Percentiles rank a stretch among this genome's conserved stretches.
Evolutionary conservation across 1,284 basidiomycete species (phyloP).

Genomic region (Boletellus deceptivus): DNA sequence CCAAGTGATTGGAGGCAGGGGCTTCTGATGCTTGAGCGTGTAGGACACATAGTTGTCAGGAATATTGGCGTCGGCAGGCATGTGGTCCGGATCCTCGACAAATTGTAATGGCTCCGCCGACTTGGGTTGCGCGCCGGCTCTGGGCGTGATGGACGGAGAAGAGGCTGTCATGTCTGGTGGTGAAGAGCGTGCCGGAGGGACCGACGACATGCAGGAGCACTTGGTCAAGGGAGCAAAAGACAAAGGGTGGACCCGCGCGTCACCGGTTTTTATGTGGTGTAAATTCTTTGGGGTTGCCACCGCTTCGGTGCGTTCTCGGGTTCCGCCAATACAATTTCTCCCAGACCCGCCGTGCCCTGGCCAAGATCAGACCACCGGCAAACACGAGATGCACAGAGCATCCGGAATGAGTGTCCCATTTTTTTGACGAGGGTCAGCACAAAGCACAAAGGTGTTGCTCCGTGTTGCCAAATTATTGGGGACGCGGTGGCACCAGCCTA

Average conservation of each 20-base stretch:
- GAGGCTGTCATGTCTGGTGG: conserved; percentile 25
- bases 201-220: conserved; percentile 24
- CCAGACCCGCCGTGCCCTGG: background rate
- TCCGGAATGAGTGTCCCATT: background rate
- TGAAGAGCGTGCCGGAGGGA: conserved; percentile 22
- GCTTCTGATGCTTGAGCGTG: conserved; percentile 74
- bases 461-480: conserved; percentile 20
- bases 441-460: background rate
- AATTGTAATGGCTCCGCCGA: conserved; percentile 11
- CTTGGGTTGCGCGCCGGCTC: conserved; percentile 5
- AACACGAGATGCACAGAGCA: background rate
- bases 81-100: conserved; percentile 36
- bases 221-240: conserved; percentile 26
- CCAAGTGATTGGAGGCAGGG: conserved; percentile 76
- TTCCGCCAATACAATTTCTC: background rate
- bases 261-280: conserved; percentile 26
- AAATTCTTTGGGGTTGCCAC: conserved; percentile 39
- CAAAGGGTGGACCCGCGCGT: background rate
- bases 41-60: conserved; percentile 90
- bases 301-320: conserved; percentile 8
- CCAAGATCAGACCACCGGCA: background rate
- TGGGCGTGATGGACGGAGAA: conserved; percentile 28
- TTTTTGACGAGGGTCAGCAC: background rate
- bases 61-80: conserved; percentile 65
- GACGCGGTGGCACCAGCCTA: background rate